Evolutionary conservation across 495 filamentous ascomycete species (phyloP), one percentile per base, ranked within the genome.

Genomic region (Talaromyces thailandensis): DNA sequence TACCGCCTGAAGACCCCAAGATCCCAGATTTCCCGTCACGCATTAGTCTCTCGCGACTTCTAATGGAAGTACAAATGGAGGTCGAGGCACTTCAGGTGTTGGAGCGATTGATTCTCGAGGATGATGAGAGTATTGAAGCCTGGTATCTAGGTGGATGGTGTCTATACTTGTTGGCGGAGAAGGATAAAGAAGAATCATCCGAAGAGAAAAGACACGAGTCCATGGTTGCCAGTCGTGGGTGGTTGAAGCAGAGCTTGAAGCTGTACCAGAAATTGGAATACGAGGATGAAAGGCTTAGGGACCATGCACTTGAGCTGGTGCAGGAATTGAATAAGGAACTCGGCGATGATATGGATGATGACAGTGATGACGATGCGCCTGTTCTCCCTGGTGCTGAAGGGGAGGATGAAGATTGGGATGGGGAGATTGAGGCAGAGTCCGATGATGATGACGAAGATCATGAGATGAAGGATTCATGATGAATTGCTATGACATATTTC

Each of bases 131-230:
- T 73, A 91, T 97, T 11, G 95, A 99, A 73, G 89, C 89, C 2
- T 96, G 92, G 92, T 99, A 99, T 76, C 79, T 98, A 3, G 93
- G 95, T 32, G 95, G 95, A 9, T 99, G 93, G 89, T 89, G 89
- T 61, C 79, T 91, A 62, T 89, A 90, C 68, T 79, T 94, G 60
- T 75, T 88, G 61, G 92, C 89, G 0, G 85, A 89, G 71, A 91
- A 87, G 76, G 64, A 68, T 23, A 65, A 65, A 18, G 58, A 55
- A 60, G 9, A 35, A 24, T 32, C 56, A 40, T 73, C 76, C 2
- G 70, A 71, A 63, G 63, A 68, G 29, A 73, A 68, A 51, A 69
- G 73, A 28, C 73, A 73, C 48, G 79, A 74, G 4, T 75, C 75
- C 6, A 66, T 79, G 48, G 67, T 75, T 29, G 73, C 76, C 18